Percentiles rank a stretch among this genome's conserved stretches.
Evolutionary conservation across 1,139 yeast genomes (phyloP).

Genomic region (Debaryomyces singareniensis): DNA sequence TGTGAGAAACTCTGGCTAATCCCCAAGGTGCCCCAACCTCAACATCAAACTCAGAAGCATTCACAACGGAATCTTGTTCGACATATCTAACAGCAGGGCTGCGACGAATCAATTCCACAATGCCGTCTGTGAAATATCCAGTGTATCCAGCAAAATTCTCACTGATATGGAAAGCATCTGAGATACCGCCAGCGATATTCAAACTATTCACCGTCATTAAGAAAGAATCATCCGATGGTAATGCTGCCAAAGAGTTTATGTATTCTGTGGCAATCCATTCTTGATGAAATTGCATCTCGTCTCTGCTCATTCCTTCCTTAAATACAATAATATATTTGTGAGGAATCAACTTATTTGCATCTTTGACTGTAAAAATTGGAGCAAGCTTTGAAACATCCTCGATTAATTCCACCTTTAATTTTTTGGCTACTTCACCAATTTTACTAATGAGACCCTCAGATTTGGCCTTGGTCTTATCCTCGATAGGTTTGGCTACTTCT

Average conservation of each 20-base stretch:
- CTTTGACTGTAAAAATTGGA: constrained; percentile 34
- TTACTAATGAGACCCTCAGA: background rate
- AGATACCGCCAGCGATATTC: constrained; percentile 50
- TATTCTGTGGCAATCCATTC: constrained; percentile 53
- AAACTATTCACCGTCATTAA: constrained; percentile 28
- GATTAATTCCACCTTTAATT: background rate
- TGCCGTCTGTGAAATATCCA: constrained; percentile 69
- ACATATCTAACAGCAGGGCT: constrained; percentile 71
- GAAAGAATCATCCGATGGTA: constrained; percentile 31
- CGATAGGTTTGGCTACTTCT: constrained; percentile 5
- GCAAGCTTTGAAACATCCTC: constrained; percentile 17
- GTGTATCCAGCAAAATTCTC: constrained; percentile 55
- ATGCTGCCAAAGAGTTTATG: constrained; percentile 23
- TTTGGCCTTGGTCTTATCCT: constrained; percentile 3
- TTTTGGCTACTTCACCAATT: background rate
- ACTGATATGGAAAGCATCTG: constrained; percentile 58
- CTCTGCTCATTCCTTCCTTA: constrained; percentile 51
- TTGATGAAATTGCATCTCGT: constrained; percentile 55
- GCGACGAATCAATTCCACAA: constrained; percentile 63
- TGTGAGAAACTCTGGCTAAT: constrained; percentile 88
- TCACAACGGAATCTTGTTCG: constrained; percentile 75
- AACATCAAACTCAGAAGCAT: constrained; percentile 52
- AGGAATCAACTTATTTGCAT: constrained; percentile 49
- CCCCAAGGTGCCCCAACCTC: constrained; percentile 97
- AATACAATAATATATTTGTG: constrained; percentile 80